Evolutionary conservation across 2,329 filamentous ascomycete genomes (phyloP).

Genomic region (Anthostomella pinea): DNA sequence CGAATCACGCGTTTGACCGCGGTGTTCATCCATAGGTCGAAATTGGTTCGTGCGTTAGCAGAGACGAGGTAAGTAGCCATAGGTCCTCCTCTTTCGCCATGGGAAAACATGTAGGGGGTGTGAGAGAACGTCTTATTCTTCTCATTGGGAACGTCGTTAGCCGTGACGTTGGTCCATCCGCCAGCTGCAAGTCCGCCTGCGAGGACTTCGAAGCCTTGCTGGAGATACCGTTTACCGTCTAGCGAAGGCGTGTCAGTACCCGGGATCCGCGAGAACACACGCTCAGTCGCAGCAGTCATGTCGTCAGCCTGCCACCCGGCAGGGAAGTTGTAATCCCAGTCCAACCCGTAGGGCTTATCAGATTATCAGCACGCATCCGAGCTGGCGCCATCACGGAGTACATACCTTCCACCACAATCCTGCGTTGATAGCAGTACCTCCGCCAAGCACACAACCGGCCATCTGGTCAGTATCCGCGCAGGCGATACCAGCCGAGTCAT

Average conservation of each 20-base stretch:
- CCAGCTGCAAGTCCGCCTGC: conserved; percentile 54
- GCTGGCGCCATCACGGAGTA: too few relatives aligned
- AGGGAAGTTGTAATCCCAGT: conserved; percentile 74
- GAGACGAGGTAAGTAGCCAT: conserved; percentile 68
- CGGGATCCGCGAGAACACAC: conserved; percentile 67
- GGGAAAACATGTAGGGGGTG: conserved; percentile 64
- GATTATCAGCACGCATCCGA: conserved; percentile 12
- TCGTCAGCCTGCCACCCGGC: conserved; percentile 66
- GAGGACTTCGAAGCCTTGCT: conserved; percentile 63
- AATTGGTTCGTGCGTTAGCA: conserved; percentile 59
- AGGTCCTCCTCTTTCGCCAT: conserved; percentile 66
- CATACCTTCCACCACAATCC: conserved; percentile 63
- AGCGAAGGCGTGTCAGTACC: conserved; percentile 64
- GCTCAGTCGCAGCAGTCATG: conserved; percentile 55
- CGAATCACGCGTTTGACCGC: conserved; percentile 66
- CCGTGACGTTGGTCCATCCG: conserved; percentile 62
- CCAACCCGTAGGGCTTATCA: conserved; percentile 53
- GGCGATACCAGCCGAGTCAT: conserved; percentile 59
- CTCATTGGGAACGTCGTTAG: conserved; percentile 55
- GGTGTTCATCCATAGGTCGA: conserved; percentile 64
- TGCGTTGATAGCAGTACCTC: conserved; percentile 64
- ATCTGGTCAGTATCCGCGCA: conserved; percentile 71
- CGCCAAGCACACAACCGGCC: conserved; percentile 69
- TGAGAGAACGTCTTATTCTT: conserved; percentile 66
- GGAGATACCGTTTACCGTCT: conserved; percentile 66